Conservation (phyloP, 306 rosid species). For the Dryas octopetala region DNA sequence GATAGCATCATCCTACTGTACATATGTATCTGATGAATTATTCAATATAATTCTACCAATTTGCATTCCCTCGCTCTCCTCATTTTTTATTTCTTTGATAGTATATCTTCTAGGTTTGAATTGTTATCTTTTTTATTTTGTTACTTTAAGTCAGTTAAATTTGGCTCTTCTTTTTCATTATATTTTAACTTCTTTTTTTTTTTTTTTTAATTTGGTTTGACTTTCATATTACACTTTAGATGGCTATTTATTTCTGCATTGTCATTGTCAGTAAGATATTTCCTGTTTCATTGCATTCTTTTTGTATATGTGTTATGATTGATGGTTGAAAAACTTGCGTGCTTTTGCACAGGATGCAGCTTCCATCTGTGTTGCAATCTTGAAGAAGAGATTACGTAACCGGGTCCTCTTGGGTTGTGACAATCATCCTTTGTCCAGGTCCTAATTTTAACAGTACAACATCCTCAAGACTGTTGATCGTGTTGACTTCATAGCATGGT, state of each 20-base stretch:
- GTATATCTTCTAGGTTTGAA: neutral
- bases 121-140: conserved; percentile 7
- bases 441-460: neutral
- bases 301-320: neutral
- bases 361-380: conserved; percentile 69
- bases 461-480: neutral
- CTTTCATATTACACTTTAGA: neutral
- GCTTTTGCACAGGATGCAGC: conserved; percentile 78
- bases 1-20: conserved; percentile 29
- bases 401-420: conserved; percentile 86
- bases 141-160: neutral
- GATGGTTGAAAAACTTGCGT: neutral
- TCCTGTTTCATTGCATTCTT: neutral
- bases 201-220: neutral
- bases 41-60: neutral
- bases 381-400: conserved; percentile 63
- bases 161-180: neutral
- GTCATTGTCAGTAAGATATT: conserved; percentile 6
- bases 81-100: neutral
- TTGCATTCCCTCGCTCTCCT: neutral
- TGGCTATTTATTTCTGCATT: neutral
- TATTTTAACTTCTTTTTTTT: neutral
- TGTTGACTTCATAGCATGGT: neutral
- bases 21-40: conserved; percentile 1
- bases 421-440: conserved; percentile 96